phyloP scores from a whole-genome alignment of 306 rosid genomes.

The Begonia peltatifolia region DNA sequence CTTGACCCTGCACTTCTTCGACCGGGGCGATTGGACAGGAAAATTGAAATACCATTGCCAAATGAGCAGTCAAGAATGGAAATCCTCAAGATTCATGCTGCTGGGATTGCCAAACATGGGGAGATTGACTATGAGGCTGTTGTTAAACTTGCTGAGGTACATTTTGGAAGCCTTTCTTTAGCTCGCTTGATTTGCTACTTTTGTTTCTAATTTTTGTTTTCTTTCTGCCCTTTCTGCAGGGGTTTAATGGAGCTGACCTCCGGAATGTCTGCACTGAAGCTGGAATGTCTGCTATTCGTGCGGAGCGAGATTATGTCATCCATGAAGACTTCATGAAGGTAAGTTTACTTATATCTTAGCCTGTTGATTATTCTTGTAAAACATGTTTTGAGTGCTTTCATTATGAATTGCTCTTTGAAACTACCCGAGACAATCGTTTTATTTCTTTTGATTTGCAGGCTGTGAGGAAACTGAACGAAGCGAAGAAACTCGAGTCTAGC shows the following conservation, averaged over 20 bases:
- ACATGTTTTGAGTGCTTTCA: too few relatives aligned
- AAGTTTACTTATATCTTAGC: conserved; percentile 1
- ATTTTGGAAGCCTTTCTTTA: neutral
- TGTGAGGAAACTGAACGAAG: conserved; percentile 54
- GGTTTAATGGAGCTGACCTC: conserved; percentile 92
- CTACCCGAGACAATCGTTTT: too few relatives aligned
- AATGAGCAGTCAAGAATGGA: conserved; percentile 94
- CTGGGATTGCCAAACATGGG: conserved; percentile 93
- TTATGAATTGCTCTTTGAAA: too few relatives aligned
- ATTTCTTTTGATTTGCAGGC: conserved; percentile 34
- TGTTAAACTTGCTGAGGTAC: conserved; percentile 94
- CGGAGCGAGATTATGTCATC: conserved; percentile 89
- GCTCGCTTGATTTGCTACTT: too few relatives aligned
- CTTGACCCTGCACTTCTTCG: conserved; percentile 97
- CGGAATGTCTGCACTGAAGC: conserved; percentile 97
- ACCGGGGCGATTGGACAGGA: conserved; percentile 87
- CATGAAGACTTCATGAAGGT: conserved; percentile 99
- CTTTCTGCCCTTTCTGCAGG: conserved; percentile 23
- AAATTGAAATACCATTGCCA: conserved; percentile 94
- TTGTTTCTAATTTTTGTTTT: too few relatives aligned
- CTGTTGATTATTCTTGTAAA: neutral
- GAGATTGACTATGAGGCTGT: conserved; percentile 98
- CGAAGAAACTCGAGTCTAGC: conserved; percentile 80
- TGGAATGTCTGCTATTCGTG: conserved; percentile 96
- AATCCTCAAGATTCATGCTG: conserved; percentile 96